Percentiles rank a stretch among this genome's conserved stretches.
Conservation (phyloP, 2,329 filamentous ascomycete genomes). For the Lachnellula hyalina region DNA sequence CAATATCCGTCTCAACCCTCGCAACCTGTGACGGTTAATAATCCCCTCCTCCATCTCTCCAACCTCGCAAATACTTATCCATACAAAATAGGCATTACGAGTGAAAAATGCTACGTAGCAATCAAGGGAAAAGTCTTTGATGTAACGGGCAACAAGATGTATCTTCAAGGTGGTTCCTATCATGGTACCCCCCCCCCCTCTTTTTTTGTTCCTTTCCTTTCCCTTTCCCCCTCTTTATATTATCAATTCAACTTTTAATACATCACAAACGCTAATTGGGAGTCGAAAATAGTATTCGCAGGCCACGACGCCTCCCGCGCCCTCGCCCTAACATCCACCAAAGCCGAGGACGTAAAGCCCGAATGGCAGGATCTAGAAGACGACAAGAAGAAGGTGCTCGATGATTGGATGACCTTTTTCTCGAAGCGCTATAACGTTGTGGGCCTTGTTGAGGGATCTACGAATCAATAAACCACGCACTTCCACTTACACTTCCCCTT, state of each 20-base stretch:
- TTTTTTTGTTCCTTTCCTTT: background rate
- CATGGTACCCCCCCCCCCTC: constrained; percentile 62
- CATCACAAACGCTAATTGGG: background rate
- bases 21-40: constrained; percentile 73
- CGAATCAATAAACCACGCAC: constrained; percentile 38
- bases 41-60: background rate
- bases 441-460: constrained; percentile 58
- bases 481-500: background rate
- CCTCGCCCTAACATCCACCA: constrained; percentile 79
- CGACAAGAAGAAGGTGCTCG: constrained; percentile 76
- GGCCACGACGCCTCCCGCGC: constrained; percentile 95
- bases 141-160: constrained; percentile 83
- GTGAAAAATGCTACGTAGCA: constrained; percentile 61
- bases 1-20: constrained; percentile 75
- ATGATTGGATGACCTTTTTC: constrained; percentile 96
- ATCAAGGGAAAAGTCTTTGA: constrained; percentile 91
- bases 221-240: background rate
- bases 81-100: constrained; percentile 51
- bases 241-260: background rate
- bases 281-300: constrained; percentile 66
- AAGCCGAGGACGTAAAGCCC: constrained; percentile 72
- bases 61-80: background rate
- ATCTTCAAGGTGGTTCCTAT: constrained; percentile 77
- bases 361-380: constrained; percentile 81
- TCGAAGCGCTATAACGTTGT: constrained; percentile 94